phyloP scores from a whole-genome alignment of 306 rosid species.

The Chamaecrista fasciculata region DNA sequence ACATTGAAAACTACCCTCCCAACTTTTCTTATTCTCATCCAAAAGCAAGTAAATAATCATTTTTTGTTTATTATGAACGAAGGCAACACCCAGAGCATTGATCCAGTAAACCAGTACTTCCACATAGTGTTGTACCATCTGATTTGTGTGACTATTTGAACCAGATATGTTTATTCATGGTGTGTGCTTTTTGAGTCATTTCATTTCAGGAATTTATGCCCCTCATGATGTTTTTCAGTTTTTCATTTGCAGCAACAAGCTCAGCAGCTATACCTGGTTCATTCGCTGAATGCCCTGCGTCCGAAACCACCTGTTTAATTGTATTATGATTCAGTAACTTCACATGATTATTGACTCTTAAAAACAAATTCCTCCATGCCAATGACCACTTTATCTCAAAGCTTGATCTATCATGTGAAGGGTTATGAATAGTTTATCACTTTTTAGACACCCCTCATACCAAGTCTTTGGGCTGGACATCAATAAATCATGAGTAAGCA shows the following conservation, averaged over 20 bases:
- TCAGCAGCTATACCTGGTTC: constrained; percentile 88
- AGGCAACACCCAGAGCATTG: background rate
- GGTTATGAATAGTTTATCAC: no score
- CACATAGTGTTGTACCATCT: background rate
- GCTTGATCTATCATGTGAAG: background rate
- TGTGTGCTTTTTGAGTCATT: constrained; percentile 14
- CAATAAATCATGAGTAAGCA: no score
- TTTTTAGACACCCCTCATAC: no score
- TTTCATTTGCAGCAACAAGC: constrained; percentile 93
- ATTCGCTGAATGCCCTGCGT: constrained; percentile 94
- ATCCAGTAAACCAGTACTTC: background rate
- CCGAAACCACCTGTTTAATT: constrained; percentile 63
- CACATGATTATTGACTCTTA: background rate
- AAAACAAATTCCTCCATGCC: no score
- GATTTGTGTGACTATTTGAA: background rate
- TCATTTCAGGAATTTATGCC: constrained; percentile 43
- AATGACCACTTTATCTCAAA: background rate
- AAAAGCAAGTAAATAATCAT: background rate
- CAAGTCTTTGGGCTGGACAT: no score
- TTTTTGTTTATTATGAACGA: background rate
- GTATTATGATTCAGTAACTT: constrained; percentile 21
- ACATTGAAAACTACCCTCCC: background rate
- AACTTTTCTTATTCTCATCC: background rate
- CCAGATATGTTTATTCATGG: background rate
- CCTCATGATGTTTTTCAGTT: constrained; percentile 54